These are phyloP conservation scores for Grosmannia serpens DNA, from an alignment of 2,329 filamentous ascomycete genomes.

Conservation along the genomic window DNA sequence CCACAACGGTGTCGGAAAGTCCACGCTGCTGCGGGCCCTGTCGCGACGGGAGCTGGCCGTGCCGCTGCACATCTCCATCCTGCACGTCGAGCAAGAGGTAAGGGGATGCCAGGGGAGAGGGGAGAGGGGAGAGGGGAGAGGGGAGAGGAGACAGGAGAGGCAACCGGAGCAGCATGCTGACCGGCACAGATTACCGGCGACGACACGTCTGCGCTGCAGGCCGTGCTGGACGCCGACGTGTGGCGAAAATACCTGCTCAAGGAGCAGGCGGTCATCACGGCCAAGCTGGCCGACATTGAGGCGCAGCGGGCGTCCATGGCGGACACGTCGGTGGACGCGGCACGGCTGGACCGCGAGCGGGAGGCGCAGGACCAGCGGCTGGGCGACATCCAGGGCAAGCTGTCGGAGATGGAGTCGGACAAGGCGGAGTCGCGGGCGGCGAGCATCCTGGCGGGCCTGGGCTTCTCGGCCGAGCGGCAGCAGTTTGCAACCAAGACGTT, in stretches of 20 bases:
- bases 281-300: constrained; percentile 67
- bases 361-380: constrained; percentile 86
- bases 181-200: constrained; percentile 71
- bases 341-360: constrained; percentile 71
- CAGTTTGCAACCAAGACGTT: constrained; percentile 93
- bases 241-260: constrained; percentile 92
- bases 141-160: not conserved
- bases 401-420: constrained; percentile 98
- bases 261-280: constrained; percentile 79
- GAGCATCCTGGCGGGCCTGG: constrained; percentile 90
- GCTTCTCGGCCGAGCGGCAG: constrained; percentile 88
- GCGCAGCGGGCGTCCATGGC: constrained; percentile 66
- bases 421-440: constrained; percentile 93
- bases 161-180: not conserved
- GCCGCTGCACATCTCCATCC: constrained; percentile 94
- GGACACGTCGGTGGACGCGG: constrained; percentile 84
- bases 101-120: not conserved
- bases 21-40: constrained; percentile 83
- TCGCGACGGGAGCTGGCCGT: constrained; percentile 89
- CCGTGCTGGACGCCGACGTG: constrained; percentile 92
- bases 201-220: constrained; percentile 88
- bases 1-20: constrained; percentile 98
- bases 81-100: constrained; percentile 97
- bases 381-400: constrained; percentile 80
- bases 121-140: not conserved